Percentiles rank a stretch among this genome's conserved stretches.
Conservation (phyloP, 345 rosid species). For the Corymbia maculata region DNA sequence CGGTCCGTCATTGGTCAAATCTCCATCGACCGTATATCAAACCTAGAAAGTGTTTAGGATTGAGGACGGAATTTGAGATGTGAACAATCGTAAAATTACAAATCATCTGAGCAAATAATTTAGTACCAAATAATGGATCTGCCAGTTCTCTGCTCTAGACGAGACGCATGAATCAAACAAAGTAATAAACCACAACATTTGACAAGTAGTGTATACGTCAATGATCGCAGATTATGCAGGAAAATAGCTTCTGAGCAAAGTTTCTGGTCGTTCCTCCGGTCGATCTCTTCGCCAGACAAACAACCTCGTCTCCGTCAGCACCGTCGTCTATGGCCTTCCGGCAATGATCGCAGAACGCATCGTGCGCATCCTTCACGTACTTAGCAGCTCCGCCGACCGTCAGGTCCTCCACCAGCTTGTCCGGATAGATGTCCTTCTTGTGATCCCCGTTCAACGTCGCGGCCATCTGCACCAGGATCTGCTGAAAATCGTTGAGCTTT, state of each 20-base stretch:
- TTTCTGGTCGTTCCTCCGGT: not conserved
- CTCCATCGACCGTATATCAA: not conserved
- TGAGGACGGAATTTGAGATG: not conserved
- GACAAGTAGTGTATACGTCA: not conserved
- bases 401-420: conserved; percentile 49
- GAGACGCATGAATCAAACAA: not conserved
- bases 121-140: not conserved
- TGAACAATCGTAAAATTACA: not conserved
- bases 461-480: conserved; percentile 56
- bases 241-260: conserved; percentile 13
- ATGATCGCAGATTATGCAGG: conserved; percentile 34
- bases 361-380: conserved; percentile 38
- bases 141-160: not conserved
- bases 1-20: not conserved
- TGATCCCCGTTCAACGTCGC: conserved; percentile 53
- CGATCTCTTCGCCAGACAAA: not conserved
- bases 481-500: conserved; percentile 55
- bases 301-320: conserved; percentile 21
- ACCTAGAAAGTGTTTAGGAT: not conserved
- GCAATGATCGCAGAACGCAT: conserved; percentile 27
- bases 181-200: not conserved
- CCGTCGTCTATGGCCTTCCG: conserved; percentile 32
- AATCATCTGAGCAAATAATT: not conserved
- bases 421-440: conserved; percentile 26
- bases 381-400: conserved; percentile 38